Conservation (phyloP, 2,329 filamentous ascomycete species). For the Colletotrichum godetiae region DNA sequence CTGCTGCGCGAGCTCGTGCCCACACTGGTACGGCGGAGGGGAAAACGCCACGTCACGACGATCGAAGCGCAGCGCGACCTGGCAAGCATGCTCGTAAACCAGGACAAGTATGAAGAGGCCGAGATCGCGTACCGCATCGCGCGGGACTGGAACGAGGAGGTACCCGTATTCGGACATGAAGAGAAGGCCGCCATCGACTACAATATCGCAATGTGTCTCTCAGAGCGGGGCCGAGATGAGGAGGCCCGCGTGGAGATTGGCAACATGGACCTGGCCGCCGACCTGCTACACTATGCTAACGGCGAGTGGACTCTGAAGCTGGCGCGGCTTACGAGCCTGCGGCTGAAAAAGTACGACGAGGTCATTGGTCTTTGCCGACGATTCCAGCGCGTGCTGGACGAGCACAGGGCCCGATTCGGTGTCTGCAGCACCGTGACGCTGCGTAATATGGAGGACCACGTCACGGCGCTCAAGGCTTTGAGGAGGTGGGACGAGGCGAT, state of each 20-base stretch:
- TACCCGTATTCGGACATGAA: constrained; percentile 35
- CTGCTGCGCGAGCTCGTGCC: constrained; percentile 36
- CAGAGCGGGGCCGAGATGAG: constrained; percentile 31
- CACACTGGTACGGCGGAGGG: constrained; percentile 28
- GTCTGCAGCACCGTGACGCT: constrained; percentile 28
- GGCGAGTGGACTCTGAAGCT: constrained; percentile 38
- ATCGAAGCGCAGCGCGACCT: constrained; percentile 38
- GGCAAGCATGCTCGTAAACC: constrained; percentile 37
- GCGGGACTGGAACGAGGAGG: constrained; percentile 35
- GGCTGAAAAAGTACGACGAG: constrained; percentile 30
- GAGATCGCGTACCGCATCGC: constrained; percentile 36
- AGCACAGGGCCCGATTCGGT: constrained; percentile 29
- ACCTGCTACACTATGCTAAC: constrained; percentile 37
- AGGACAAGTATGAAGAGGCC: constrained; percentile 35
- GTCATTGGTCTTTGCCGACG: constrained; percentile 33
- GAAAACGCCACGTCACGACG: constrained; percentile 35
- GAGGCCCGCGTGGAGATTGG: constrained; percentile 31
- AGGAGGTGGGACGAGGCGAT: constrained; percentile 34
- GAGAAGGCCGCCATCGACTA: constrained; percentile 38
- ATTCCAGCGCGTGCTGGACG: constrained; percentile 33
- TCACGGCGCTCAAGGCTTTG: constrained; percentile 28
- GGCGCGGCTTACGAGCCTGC: constrained; percentile 33
- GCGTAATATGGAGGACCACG: constrained; percentile 35
- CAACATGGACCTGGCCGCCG: constrained; percentile 35
- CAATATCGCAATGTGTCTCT: constrained; percentile 38